Evolutionary conservation across 1,284 basidiomycete species (phyloP).

Genomic region (Microbotryum saponariae): DNA sequence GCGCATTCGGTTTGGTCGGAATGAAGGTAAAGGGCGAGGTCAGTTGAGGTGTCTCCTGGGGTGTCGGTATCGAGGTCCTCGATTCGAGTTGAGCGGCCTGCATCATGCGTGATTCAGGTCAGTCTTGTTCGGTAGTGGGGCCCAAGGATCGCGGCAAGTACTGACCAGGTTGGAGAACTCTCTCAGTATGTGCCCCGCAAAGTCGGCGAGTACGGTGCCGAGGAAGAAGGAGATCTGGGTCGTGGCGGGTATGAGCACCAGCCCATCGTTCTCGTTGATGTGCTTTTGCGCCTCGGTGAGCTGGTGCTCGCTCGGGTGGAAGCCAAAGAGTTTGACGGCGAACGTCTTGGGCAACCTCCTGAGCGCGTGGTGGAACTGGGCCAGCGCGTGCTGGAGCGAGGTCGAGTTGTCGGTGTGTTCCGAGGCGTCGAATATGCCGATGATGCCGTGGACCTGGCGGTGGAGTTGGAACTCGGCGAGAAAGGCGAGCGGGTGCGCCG

Average conservation of each 20-base stretch:
- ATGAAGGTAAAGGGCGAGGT: slow-evolving; percentile 18
- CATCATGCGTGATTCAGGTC: too few relatives aligned
- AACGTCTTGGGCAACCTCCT: slow-evolving; percentile 37
- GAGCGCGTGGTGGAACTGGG: slow-evolving; percentile 33
- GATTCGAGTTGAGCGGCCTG: slow-evolving; percentile 34
- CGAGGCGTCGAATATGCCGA: slow-evolving; percentile 64
- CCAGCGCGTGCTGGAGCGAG: slow-evolving; percentile 12
- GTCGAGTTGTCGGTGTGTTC: slow-evolving; percentile 15
- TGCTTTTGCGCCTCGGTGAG: slow-evolving; percentile 51
- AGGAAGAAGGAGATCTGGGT: slow-evolving; percentile 67
- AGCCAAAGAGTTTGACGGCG: slow-evolving; percentile 55
- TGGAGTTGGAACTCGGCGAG: slow-evolving; percentile 56
- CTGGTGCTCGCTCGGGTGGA: slow-evolving; percentile 69
- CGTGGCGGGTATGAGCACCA: slow-evolving; percentile 65
- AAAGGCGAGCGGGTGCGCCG: slow-evolving; percentile 53
- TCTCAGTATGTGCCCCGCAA: slow-evolving; percentile 72
- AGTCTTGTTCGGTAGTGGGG: background rate
- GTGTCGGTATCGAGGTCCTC: slow-evolving; percentile 35
- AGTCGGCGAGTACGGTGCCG: slow-evolving; percentile 71
- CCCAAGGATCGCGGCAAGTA: background rate
- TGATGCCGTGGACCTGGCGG: slow-evolving; percentile 66
- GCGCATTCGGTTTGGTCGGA: slow-evolving; percentile 8
- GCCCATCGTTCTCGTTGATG: slow-evolving; percentile 54
- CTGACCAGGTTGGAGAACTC: slow-evolving; percentile 64
- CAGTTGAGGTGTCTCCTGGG: slow-evolving; percentile 20